Conservation (phyloP, 306 rosid species). For the Rosa rugosa region DNA sequence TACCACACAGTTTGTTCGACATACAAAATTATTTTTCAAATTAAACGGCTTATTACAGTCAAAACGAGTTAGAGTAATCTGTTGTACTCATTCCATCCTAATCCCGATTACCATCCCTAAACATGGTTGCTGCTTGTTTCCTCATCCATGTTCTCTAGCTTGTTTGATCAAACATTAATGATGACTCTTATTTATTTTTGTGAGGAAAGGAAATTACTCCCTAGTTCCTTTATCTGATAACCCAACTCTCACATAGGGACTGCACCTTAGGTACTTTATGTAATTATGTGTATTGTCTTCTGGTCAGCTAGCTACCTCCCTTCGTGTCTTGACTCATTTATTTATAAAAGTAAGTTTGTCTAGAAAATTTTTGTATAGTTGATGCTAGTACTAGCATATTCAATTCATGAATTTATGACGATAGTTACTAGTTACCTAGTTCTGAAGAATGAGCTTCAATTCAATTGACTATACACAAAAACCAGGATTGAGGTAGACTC, state of each 20-base stretch:
- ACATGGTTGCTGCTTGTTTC: neutral
- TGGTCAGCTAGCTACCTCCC: neutral
- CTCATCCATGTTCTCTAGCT: neutral
- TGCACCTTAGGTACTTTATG: neutral
- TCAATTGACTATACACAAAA: neutral
- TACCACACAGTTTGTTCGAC: neutral
- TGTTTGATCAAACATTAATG: neutral
- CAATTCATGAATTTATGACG: neutral
- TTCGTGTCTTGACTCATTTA: neutral
- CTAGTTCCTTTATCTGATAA: neutral
- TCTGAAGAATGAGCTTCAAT: neutral
- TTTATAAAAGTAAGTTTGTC: neutral
- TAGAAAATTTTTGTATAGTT: neutral
- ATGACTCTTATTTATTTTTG: neutral
- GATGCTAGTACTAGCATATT: neutral
- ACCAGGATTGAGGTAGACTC: neutral
- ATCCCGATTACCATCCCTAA: neutral
- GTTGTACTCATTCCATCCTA: neutral
- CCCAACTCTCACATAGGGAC: neutral
- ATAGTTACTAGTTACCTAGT: conserved; percentile 1
- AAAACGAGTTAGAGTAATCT: neutral
- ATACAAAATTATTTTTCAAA: no score
- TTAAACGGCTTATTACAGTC: neutral
- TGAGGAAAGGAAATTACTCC: neutral
- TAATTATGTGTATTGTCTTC: neutral